Evolutionary conservation across 1,284 basidiomycete species (phyloP), one percentile per base, ranked within the genome.

Genomic region (Termitomyces sp.): DNA sequence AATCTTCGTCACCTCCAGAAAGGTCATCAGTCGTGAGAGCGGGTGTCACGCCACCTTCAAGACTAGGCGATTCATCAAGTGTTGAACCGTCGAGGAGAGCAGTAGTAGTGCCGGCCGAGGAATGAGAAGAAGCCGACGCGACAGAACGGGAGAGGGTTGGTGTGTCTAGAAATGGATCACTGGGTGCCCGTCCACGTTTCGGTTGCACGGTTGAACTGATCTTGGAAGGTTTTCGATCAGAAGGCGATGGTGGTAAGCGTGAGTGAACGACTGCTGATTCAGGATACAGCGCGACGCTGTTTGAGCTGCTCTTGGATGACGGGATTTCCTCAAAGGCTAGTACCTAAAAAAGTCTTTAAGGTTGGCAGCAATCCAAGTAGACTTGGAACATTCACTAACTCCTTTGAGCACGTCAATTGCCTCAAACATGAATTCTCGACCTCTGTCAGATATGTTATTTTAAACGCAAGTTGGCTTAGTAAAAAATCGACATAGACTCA

Each of bases 401-500:
- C 88, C 88, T 80, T 91, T 91, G 60, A 91, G 80, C 46, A 89
- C 71, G 61, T 89, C 84, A 53, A 90, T 82, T 13, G 86, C 86
- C 68, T 90, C 88, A 41, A 86, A 73, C 85, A 91, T 90, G 64
- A 91, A 89, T 60, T 88, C 83, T 70, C 88, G 89, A 55, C 88
- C 88, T 65, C 88, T 90, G 67, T 54, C 59, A 50, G 53, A 62
- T 26, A 47, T 21, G 50, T 57, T 41, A 62, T 34, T 40, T 50
- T 24, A 43, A 57, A 51, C 35, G 46, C 30, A 53, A 40, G 44
- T 54, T 11, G 38, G 38, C 37, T 26, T 31, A 21, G 37, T 24
- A 45, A 42, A 57, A 30, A 7, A 41, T 48, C 44, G 33, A 24
- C 19, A 41, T 30, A 28, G 34, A 79, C 87, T 75, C 74, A 88